Conservation (phyloP, 2,329 filamentous ascomycete species). For the Venturia nashicola region DNA sequence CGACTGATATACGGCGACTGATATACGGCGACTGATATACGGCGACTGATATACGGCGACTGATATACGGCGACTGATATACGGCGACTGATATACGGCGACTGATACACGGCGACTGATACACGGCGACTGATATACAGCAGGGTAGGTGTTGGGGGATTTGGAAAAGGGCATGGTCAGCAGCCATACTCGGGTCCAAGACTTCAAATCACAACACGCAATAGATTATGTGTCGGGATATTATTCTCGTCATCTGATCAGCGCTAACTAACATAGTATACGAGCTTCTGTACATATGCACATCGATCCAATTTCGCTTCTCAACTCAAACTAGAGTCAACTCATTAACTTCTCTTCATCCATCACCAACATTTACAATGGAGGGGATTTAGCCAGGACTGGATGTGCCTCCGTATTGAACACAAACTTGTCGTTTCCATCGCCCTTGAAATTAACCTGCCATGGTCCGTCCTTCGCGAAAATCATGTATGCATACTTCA, state of each 20-base stretch:
- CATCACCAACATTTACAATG: conserved; percentile 11
- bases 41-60: too few species aligned
- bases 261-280: background rate
- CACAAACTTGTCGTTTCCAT: conserved; percentile 37
- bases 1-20: too few species aligned
- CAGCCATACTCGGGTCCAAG: background rate
- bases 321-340: background rate
- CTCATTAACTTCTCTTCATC: background rate
- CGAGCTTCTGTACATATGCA: background rate
- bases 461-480: conserved; percentile 49
- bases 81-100: too few species aligned
- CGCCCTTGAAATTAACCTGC: conserved; percentile 34
- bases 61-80: too few species aligned
- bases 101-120: too few species aligned
- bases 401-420: conserved; percentile 58
- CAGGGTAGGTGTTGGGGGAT: background rate
- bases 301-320: background rate
- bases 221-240: background rate
- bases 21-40: too few species aligned
- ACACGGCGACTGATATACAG: too few species aligned
- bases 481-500: conserved; percentile 75
- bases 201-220: background rate
- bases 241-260: background rate
- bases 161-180: background rate
- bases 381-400: conserved; percentile 28